A percentile compares a stretch with the other conserved stretches of the same genome.
These are phyloP conservation scores for Glarea lozoyensis DNA, from an alignment of 495 filamentous ascomycete genomes.

Conservation along the genomic window DNA sequence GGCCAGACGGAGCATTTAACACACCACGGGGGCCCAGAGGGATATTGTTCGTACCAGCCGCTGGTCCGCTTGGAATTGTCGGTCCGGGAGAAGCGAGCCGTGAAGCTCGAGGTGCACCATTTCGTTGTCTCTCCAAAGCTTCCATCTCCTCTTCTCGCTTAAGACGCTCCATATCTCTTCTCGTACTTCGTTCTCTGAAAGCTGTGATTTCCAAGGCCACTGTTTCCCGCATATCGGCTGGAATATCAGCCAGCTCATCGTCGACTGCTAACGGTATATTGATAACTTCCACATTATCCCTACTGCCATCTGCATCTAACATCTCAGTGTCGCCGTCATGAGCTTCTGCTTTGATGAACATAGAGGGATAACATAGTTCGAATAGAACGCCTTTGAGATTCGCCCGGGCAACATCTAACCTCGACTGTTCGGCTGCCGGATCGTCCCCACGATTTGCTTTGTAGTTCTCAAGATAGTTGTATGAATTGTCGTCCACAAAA, in stretches of 20 bases:
- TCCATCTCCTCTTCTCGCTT: conserved; percentile 87
- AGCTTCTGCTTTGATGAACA: conserved; percentile 38
- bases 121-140: conserved; percentile 70
- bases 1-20: conserved; percentile 73
- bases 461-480: conserved; percentile 74
- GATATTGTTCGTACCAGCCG: conserved; percentile 69
- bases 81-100: conserved; percentile 65
- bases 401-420: conserved; percentile 54
- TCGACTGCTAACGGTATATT: conserved; percentile 85
- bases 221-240: conserved; percentile 91
- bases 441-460: conserved; percentile 56
- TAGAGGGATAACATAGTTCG: conserved; percentile 62
- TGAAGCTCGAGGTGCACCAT: conserved; percentile 51
- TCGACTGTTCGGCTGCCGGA: conserved; percentile 53
- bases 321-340: conserved; percentile 62
- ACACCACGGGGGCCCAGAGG: conserved; percentile 71
- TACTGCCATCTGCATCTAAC: conserved; percentile 51
- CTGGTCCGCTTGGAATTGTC: conserved; percentile 44
- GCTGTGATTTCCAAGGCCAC: conserved; percentile 91
- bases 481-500: conserved; percentile 70
- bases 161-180: conserved; percentile 80
- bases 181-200: conserved; percentile 84
- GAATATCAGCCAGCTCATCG: conserved; percentile 93
- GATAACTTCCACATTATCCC: conserved; percentile 68
- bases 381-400: conserved; percentile 56